These are phyloP conservation scores for Trichoderma parareesei DNA, from an alignment of 495 filamentous ascomycete species.

Conservation along the genomic window DNA sequence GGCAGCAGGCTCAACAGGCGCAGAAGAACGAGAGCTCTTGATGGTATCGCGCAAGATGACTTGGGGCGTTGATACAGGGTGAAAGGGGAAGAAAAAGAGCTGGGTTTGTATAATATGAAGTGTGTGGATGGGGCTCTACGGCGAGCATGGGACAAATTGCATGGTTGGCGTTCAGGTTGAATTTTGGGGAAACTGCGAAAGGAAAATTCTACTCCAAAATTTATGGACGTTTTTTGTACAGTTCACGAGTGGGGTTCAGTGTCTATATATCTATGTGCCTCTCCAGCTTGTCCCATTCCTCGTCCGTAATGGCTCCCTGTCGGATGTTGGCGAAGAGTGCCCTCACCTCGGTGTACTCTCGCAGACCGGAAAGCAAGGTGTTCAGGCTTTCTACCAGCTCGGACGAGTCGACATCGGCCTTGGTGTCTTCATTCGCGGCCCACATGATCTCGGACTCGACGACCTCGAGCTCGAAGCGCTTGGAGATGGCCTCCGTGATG, in stretches of 20 bases:
- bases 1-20: constrained; percentile 27
- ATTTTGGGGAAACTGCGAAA: background rate
- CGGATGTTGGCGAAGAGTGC: constrained; percentile 59
- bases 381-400: constrained; percentile 45
- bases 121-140: background rate
- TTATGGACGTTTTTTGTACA: constrained; percentile 16
- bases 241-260: background rate
- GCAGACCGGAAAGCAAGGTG: constrained; percentile 44
- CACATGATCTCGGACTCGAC: constrained; percentile 72
- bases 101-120: background rate
- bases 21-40: constrained; percentile 15
- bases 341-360: constrained; percentile 56
- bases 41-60: background rate
- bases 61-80: background rate
- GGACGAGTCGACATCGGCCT: constrained; percentile 44
- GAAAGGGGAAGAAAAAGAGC: background rate
- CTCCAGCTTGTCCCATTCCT: constrained; percentile 41
- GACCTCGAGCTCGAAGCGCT: constrained; percentile 52
- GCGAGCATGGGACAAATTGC: background rate
- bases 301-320: constrained; percentile 34
- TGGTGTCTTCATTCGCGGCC: constrained; percentile 73
- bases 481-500: constrained; percentile 53
- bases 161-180: constrained; percentile 7
- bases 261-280: constrained; percentile 13
- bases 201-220: constrained; percentile 1